phyloP scores from a whole-genome alignment of 257 asterid genomes.

The Solanum boliviense region DNA sequence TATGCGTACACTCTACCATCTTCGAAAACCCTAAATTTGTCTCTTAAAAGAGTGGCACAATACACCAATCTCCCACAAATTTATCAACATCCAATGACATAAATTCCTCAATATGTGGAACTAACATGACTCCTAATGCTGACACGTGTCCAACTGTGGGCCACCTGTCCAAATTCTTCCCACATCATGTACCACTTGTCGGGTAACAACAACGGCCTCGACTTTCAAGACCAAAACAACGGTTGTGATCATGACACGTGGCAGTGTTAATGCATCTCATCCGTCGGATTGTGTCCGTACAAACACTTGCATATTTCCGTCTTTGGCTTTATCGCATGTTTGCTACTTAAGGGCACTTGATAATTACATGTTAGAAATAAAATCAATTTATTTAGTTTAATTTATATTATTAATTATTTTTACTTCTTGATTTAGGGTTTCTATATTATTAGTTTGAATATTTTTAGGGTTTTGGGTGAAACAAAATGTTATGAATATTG shows the following conservation, averaged over 20 bases:
- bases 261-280: not conserved
- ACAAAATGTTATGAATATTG: not conserved
- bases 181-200: slow-evolving; percentile 13
- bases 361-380: not conserved
- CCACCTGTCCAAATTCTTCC: not conserved
- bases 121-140: not conserved
- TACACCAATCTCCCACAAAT: not conserved
- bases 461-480: not conserved
- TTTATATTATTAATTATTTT: not conserved
- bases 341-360: slow-evolving; percentile 10
- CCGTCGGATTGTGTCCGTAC: slow-evolving; percentile 14
- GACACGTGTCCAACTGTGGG: not conserved
- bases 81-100: not conserved
- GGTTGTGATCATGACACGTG: not conserved
- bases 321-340: slow-evolving; percentile 17
- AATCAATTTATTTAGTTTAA: not conserved
- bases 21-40: not conserved
- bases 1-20: too few species aligned
- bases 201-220: not conserved
- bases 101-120: not conserved
- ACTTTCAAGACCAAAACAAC: not conserved
- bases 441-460: not conserved
- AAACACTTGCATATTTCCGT: slow-evolving; percentile 9
- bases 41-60: not conserved
- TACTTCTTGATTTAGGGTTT: not conserved